Percentiles rank a stretch among this genome's conserved stretches.
These are phyloP conservation scores for Sisymbrium irio DNA, from an alignment of 345 rosid genomes.

Conservation along the genomic window DNA sequence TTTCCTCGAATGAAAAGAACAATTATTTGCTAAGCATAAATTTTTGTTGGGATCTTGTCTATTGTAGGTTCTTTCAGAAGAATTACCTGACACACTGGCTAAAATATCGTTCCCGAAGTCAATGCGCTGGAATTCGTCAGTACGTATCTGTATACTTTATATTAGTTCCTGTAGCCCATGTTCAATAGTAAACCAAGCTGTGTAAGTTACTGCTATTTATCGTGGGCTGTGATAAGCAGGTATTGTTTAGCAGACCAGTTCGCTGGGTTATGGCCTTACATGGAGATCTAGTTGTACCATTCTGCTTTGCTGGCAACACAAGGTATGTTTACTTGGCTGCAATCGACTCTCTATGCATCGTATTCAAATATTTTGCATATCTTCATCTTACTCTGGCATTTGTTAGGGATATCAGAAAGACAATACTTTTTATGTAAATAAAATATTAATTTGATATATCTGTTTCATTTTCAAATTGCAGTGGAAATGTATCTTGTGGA, in stretches of 20 bases:
- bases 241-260: conserved; percentile 84
- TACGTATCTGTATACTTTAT: conserved; percentile 30
- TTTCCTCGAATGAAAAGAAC: conserved; percentile 3
- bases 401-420: background rate
- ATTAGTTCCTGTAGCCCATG: background rate
- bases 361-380: background rate
- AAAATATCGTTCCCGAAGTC: conserved; percentile 88
- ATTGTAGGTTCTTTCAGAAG: conserved; percentile 77
- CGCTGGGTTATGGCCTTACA: conserved; percentile 97
- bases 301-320: conserved; percentile 73
- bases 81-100: conserved; percentile 63
- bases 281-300: conserved; percentile 79
- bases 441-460: background rate
- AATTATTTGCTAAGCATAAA: conserved; percentile 4
- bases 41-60: conserved; percentile 8
- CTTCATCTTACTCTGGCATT: background rate
- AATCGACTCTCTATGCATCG: conserved; percentile 10
- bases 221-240: conserved; percentile 46
- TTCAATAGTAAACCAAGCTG: background rate
- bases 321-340: conserved; percentile 50
- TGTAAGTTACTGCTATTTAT: conserved; percentile 8
- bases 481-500: conserved; percentile 80
- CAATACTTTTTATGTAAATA: background rate
- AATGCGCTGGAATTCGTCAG: conserved; percentile 96
- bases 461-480: conserved; percentile 40